These are phyloP conservation scores for Exophiala aquamarina DNA, from an alignment of 2,329 filamentous ascomycete genomes.

Conservation along the genomic window DNA sequence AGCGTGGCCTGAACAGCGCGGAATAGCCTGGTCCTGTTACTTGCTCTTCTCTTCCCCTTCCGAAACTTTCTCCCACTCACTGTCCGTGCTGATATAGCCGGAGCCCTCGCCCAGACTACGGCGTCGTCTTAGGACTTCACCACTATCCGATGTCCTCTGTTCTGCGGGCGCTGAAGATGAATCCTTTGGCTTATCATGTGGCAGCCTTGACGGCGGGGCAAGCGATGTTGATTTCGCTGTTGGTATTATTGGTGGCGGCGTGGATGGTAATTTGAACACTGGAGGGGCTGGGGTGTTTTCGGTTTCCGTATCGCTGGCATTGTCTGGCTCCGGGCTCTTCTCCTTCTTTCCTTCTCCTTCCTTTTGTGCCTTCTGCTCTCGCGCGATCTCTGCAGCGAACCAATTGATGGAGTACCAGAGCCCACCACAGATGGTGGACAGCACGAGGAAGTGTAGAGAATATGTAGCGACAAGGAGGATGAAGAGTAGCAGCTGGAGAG, in stretches of 20 bases:
- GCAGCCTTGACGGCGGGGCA: constrained; percentile 14
- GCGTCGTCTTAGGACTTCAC: constrained; percentile 45
- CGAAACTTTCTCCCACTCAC: constrained; percentile 91
- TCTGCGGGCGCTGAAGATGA: constrained; percentile 28
- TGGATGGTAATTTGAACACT: not conserved
- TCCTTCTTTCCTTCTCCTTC: constrained; percentile 47
- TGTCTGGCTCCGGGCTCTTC: constrained; percentile 34
- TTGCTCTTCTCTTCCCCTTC: constrained; percentile 56
- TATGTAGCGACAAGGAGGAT: constrained; percentile 75
- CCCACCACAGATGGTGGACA: constrained; percentile 75
- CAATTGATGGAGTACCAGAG: constrained; percentile 97
- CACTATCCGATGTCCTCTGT: constrained; percentile 49
- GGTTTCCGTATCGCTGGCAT: constrained; percentile 39
- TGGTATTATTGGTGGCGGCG: not conserved
- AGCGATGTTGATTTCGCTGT: constrained; percentile 13
- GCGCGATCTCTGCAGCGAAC: constrained; percentile 72
- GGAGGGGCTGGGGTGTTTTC: constrained; percentile 28
- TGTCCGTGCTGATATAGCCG: constrained; percentile 76
- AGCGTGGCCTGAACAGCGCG: too few relatives aligned
- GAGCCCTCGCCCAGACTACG: constrained; percentile 49
- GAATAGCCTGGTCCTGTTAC: not conserved
- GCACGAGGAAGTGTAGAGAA: constrained; percentile 82
- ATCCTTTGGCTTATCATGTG: constrained; percentile 18
- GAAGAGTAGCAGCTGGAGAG: constrained; percentile 76
- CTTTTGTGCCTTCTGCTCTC: constrained; percentile 49